A percentile compares a stretch with the other conserved stretches of the same genome.
These are phyloP conservation scores for Trifolium pratense DNA, from an alignment of 306 rosid species.

Conservation along the genomic window DNA sequence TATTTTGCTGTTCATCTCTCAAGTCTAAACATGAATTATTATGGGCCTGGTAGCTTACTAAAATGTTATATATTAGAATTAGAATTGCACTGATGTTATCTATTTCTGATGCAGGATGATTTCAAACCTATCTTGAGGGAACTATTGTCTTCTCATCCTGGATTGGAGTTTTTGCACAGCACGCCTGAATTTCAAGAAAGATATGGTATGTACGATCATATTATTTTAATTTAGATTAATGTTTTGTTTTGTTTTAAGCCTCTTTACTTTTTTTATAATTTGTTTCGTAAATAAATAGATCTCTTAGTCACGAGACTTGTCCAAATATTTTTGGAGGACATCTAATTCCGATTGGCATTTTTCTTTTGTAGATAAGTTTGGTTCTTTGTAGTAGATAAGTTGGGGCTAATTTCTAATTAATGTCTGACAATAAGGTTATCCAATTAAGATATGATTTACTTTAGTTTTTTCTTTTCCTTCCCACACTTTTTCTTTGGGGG, in stretches of 20 bases:
- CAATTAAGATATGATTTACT: conserved; percentile 29
- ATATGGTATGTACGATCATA: conserved; percentile 56
- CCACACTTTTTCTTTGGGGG: conserved; percentile 3
- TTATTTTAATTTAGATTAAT: conserved; percentile 12
- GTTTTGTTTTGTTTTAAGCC: not conserved
- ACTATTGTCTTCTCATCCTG: conserved; percentile 71
- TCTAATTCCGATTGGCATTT: conserved; percentile 18
- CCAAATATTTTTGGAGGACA: conserved; percentile 7
- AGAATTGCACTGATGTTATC: conserved; percentile 10
- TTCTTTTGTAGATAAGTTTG: no score
- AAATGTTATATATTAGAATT: conserved; percentile 13
- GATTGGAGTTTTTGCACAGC: conserved; percentile 73
- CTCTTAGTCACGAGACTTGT: conserved; percentile 18
- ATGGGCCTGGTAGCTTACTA: conserved; percentile 5
- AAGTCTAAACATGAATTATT: conserved; percentile 30
- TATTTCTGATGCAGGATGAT: conserved; percentile 59
- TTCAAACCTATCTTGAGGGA: conserved; percentile 73
- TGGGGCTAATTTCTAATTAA: conserved; percentile 24
- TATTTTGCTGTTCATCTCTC: conserved; percentile 35
- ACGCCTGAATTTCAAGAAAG: conserved; percentile 84
- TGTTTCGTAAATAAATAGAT: conserved; percentile 6
- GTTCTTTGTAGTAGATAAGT: no score
- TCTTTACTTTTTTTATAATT: not conserved
- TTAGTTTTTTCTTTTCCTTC: not conserved
- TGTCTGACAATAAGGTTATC: conserved; percentile 11